These are phyloP conservation scores for Colletotrichum sp. DNA, from an alignment of 2,329 filamentous ascomycete species.

Conservation along the genomic window DNA sequence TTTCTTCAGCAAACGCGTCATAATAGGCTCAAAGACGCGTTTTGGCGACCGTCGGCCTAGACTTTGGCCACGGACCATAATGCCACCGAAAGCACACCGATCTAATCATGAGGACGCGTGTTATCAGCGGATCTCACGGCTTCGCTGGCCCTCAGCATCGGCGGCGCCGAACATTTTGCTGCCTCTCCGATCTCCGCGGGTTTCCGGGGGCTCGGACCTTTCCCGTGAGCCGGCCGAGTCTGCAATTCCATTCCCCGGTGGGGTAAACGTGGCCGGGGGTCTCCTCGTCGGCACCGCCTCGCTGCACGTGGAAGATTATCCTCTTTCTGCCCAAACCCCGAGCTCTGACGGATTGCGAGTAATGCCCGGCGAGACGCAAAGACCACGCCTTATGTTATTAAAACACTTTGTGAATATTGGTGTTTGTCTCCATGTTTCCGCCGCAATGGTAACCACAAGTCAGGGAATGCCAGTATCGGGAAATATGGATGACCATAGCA, in stretches of 20 bases:
- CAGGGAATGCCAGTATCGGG: background rate
- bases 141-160: background rate
- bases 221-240: background rate
- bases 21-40: background rate
- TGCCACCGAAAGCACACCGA: background rate
- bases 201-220: background rate
- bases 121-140: background rate
- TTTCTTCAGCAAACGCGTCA: background rate
- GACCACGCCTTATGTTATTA: background rate
- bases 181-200: background rate
- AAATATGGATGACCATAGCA: background rate
- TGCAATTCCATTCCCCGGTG: background rate
- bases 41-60: background rate
- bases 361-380: background rate
- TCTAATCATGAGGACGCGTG: background rate
- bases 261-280: background rate
- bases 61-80: background rate
- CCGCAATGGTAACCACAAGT: background rate
- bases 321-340: background rate
- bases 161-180: background rate
- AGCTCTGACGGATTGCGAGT: background rate
- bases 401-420: background rate
- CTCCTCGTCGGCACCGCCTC: background rate
- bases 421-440: background rate
- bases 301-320: background rate